phyloP scores from a whole-genome alignment of 2,329 filamentous ascomycete species.

The Myriosclerotinia duriaeana region DNA sequence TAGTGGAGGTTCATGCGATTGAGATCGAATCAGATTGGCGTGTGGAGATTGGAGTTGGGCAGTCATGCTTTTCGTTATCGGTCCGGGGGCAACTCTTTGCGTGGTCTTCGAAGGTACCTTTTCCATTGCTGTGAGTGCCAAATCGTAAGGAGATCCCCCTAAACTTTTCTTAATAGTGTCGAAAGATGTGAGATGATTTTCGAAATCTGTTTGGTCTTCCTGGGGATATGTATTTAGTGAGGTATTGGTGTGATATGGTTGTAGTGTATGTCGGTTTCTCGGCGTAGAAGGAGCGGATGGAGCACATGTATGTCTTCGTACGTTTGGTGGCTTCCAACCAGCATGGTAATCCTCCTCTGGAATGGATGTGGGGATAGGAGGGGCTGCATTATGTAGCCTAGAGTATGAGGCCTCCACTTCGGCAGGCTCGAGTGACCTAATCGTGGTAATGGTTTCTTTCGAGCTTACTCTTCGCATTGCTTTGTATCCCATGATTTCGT shows the following conservation, averaged over 20 bases:
- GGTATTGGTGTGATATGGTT: conserved; percentile 4
- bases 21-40: conserved; percentile 17
- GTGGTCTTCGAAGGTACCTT: neutral
- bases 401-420: conserved; percentile 34
- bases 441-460: conserved; percentile 39
- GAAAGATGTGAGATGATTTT: conserved; percentile 33
- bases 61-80: conserved; percentile 33
- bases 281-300: conserved; percentile 13
- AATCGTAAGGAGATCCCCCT: conserved; percentile 35
- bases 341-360: conserved; percentile 26
- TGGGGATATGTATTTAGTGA: conserved; percentile 17
- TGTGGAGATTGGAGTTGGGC: conserved; percentile 19
- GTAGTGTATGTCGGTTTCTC: conserved; percentile 7
- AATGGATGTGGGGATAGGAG: conserved; percentile 30
- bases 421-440: conserved; percentile 36
- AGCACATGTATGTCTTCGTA: conserved; percentile 5
- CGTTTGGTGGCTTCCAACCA: conserved; percentile 14
- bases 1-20: neutral
- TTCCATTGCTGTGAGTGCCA: conserved; percentile 24
- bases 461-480: conserved; percentile 26
- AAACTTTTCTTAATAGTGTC: conserved; percentile 31
- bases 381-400: conserved; percentile 32
- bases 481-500: conserved; percentile 33
- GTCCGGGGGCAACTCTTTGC: neutral
- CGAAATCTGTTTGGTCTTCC: conserved; percentile 31